Conservation (phyloP, 495 filamentous ascomycete species). For the Penicillium lagena region DNA sequence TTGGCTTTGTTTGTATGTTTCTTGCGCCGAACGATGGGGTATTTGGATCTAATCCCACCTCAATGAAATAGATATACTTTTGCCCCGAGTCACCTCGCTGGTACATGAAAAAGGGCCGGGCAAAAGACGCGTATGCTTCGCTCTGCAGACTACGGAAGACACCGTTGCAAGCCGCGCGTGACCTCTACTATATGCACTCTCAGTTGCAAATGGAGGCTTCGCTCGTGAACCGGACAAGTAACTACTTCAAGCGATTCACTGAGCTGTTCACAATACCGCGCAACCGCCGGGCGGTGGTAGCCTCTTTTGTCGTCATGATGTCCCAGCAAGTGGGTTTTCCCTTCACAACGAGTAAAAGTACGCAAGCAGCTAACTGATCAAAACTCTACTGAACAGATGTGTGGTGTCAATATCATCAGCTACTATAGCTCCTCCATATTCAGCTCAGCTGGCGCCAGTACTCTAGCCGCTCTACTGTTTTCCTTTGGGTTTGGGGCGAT, state of each 20-base stretch:
- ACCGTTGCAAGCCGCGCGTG: conserved; percentile 64
- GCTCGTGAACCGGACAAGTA: conserved; percentile 21
- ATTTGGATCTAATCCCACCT: too few relatives aligned
- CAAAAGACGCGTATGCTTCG: conserved; percentile 56
- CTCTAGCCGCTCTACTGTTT: conserved; percentile 56
- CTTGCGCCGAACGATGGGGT: too few relatives aligned
- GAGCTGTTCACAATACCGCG: conserved; percentile 54
- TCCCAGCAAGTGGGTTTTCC: conserved; percentile 59
- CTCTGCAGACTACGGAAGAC: conserved; percentile 56
- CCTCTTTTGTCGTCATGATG: conserved; percentile 59
- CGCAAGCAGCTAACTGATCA: background rate
- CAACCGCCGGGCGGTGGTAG: conserved; percentile 48
- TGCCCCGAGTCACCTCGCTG: conserved; percentile 54
- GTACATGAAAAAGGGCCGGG: conserved; percentile 57
- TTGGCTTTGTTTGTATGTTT: too few relatives aligned
- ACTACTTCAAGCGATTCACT: conserved; percentile 41
- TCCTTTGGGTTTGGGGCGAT: conserved; percentile 76
- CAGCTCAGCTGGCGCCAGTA: conserved; percentile 49
- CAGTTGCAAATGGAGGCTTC: conserved; percentile 37
- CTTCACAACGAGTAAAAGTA: background rate
- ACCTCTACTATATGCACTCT: conserved; percentile 69
- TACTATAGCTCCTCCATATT: conserved; percentile 81
- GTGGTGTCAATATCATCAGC: conserved; percentile 70
- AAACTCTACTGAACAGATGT: conserved; percentile 57
- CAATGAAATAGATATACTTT: conserved; percentile 34